These are phyloP conservation scores for Dothiorella sarmentorum DNA, from an alignment of 2,329 filamentous ascomycete species.

Conservation along the genomic window DNA sequence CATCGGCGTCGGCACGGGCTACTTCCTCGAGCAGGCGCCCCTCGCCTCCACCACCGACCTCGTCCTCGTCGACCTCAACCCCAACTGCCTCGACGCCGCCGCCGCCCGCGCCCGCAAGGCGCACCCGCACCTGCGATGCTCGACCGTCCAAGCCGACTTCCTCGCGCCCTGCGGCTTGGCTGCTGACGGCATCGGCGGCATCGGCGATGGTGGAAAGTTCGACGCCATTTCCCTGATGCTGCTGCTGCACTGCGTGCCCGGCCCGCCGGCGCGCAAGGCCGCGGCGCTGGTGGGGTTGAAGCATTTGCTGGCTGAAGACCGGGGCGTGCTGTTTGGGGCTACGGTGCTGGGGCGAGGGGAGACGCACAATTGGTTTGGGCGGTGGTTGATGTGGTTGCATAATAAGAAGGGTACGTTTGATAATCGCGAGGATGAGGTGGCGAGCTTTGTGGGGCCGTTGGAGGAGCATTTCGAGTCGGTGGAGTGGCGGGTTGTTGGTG, in stretches of 20 bases:
- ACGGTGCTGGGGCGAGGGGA: constrained; percentile 36
- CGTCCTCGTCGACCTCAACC: constrained; percentile 27
- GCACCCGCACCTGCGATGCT: constrained; percentile 23
- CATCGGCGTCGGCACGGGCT: constrained; percentile 32
- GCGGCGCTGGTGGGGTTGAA: background rate
- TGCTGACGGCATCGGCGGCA: no score
- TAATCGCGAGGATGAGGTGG: constrained; percentile 39
- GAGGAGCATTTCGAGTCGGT: constrained; percentile 39
- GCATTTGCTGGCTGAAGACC: constrained; percentile 14
- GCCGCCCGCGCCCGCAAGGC: constrained; percentile 25
- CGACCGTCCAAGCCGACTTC: background rate
- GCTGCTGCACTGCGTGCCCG: constrained; percentile 26
- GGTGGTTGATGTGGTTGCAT: constrained; percentile 31
- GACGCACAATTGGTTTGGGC: constrained; percentile 27
- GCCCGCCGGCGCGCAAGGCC: constrained; percentile 26
- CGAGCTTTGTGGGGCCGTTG: constrained; percentile 35
- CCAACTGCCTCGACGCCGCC: constrained; percentile 32
- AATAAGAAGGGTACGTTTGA: constrained; percentile 39
- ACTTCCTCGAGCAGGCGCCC: constrained; percentile 23
- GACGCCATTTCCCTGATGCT: constrained; percentile 38
- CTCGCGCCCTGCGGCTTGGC: background rate
- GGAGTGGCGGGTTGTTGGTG: constrained; percentile 39
- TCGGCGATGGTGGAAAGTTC: constrained; percentile 32
- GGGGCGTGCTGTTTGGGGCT: constrained; percentile 38
- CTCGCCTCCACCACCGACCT: constrained; percentile 20